These are phyloP conservation scores for Candida ulmi DNA, from an alignment of 805 yeast genomes.

Conservation along the genomic window DNA sequence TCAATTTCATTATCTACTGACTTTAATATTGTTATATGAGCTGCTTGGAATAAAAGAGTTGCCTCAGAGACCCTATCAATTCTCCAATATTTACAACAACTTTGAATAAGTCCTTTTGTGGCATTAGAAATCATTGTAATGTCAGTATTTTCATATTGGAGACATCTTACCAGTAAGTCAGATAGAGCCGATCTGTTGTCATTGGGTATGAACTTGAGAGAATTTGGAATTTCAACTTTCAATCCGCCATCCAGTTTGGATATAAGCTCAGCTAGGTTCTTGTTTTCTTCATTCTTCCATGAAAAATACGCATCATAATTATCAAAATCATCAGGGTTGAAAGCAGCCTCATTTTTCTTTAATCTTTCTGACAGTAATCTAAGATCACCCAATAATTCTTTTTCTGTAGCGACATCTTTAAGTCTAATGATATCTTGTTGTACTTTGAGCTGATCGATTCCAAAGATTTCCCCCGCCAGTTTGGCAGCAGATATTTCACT, in stretches of 20 bases:
- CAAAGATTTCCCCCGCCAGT: constrained; percentile 45
- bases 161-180: constrained; percentile 35
- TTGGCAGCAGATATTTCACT: constrained; percentile 49
- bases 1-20: constrained; percentile 24
- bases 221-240: background rate
- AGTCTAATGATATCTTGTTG: constrained; percentile 48
- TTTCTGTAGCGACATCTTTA: constrained; percentile 35
- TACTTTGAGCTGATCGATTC: constrained; percentile 39
- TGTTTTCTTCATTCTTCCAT: constrained; percentile 38
- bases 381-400: constrained; percentile 27
- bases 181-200: constrained; percentile 36
- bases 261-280: constrained; percentile 26
- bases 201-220: constrained; percentile 31
- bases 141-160: constrained; percentile 31
- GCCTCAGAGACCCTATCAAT: constrained; percentile 45
- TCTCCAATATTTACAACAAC: constrained; percentile 55
- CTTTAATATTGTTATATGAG: constrained; percentile 30
- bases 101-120: constrained; percentile 35
- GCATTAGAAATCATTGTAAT: constrained; percentile 33
- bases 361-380: constrained; percentile 5
- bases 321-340: constrained; percentile 32
- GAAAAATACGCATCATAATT: constrained; percentile 25
- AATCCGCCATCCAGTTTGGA: constrained; percentile 5
- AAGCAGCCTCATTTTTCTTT: constrained; percentile 24
- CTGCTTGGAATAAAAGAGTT: constrained; percentile 45